These are phyloP conservation scores for Colletotrichum zoysiae DNA, from an alignment of 2,329 filamentous ascomycete genomes.

Conservation along the genomic window DNA sequence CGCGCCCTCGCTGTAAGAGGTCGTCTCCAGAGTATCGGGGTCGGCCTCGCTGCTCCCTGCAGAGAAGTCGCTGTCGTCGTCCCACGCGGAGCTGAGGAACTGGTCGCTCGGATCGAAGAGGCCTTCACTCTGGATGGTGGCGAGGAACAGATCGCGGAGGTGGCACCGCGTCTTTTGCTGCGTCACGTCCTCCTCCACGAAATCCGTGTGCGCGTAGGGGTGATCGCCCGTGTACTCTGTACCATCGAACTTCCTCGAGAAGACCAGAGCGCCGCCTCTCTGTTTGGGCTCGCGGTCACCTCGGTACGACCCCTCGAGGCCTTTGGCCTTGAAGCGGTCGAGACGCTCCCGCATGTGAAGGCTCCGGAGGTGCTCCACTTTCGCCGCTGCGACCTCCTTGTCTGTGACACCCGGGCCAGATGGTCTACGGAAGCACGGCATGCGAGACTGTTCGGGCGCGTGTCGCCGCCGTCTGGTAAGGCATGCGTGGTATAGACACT, in stretches of 20 bases:
- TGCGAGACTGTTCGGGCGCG: background rate
- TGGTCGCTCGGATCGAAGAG: constrained; percentile 9
- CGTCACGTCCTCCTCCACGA: background rate
- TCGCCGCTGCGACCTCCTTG: background rate
- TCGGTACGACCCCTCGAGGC: background rate
- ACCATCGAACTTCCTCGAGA: constrained; percentile 5
- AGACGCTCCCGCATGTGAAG: background rate
- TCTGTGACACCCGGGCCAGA: background rate
- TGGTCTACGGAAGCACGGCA: background rate
- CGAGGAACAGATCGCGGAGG: background rate
- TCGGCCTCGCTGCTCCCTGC: constrained; percentile 19
- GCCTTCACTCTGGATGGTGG: background rate
- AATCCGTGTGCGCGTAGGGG: background rate
- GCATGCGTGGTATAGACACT: constrained; percentile 28
- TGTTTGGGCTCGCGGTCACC: background rate
- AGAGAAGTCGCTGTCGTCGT: background rate
- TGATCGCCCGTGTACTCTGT: background rate
- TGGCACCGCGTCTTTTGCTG: background rate
- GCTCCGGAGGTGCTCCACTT: background rate
- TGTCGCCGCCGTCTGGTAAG: background rate
- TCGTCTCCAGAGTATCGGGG: background rate
- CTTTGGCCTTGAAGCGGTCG: background rate
- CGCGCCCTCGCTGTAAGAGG: background rate
- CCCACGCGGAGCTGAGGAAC: constrained; percentile 10
- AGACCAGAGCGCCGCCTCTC: background rate